These are phyloP conservation scores for Lachnellula willkommii DNA, from an alignment of 2,329 filamentous ascomycete genomes.

Conservation along the genomic window DNA sequence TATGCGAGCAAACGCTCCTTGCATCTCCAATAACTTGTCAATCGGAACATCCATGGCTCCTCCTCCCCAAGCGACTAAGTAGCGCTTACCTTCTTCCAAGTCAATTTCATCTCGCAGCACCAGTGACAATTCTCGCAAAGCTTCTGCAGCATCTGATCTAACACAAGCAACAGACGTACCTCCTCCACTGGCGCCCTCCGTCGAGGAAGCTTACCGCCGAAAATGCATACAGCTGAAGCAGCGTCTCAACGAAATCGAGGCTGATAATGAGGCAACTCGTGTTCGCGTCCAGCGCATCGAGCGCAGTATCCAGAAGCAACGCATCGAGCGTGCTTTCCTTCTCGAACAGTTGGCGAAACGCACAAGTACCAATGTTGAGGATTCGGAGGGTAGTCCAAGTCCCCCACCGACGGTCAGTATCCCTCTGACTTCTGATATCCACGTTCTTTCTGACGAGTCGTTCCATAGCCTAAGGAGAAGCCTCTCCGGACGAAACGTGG, in stretches of 20 bases:
- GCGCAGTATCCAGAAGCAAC: constrained; percentile 84
- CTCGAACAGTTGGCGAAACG: constrained; percentile 68
- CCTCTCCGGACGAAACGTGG: constrained; percentile 69
- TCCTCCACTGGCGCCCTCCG: constrained; percentile 71
- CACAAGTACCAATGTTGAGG: constrained; percentile 68
- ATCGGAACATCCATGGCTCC: no score
- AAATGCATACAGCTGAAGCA: constrained; percentile 96
- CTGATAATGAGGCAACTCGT: constrained; percentile 79
- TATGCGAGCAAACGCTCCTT: no score
- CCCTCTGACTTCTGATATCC: constrained; percentile 12
- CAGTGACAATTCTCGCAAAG: not conserved
- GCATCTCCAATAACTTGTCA: no score
- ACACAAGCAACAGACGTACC: constrained; percentile 39
- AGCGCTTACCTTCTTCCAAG: no score
- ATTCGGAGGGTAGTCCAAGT: constrained; percentile 73
- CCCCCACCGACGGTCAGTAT: constrained; percentile 68
- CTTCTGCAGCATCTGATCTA: constrained; percentile 5
- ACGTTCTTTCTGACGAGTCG: constrained; percentile 14
- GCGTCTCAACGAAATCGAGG: constrained; percentile 85
- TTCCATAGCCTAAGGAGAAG: constrained; percentile 66
- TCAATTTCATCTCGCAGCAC: no score
- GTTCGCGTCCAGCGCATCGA: constrained; percentile 73
- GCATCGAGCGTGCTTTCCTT: constrained; percentile 74
- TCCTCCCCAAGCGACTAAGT: no score
- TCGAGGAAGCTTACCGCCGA: constrained; percentile 90